Percentiles rank a stretch among this genome's conserved stretches.
Evolutionary conservation across 306 rosid species (phyloP).

Genomic region (Trifolium fragiferum): DNA sequence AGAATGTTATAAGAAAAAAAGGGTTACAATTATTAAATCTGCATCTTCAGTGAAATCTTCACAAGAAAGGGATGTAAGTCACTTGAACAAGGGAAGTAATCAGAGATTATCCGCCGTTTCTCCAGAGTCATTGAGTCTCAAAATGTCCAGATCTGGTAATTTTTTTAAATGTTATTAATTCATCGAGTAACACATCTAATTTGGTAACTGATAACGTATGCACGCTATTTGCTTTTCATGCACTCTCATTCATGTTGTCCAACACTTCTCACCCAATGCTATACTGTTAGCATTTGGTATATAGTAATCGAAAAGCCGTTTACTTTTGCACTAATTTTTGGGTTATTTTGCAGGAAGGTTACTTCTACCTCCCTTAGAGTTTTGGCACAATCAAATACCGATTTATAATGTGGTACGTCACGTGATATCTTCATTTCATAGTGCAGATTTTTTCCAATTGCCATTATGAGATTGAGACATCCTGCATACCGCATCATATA

Average conservation of each 20-base stretch:
- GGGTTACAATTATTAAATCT: background rate
- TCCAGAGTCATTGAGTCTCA: slow-evolving; percentile 50
- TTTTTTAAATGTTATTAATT: background rate
- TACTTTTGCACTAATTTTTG: slow-evolving; percentile 14
- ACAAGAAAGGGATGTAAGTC: slow-evolving; percentile 24
- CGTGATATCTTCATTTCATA: slow-evolving; percentile 33
- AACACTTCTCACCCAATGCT: slow-evolving; percentile 12
- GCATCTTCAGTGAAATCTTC: slow-evolving; percentile 1
- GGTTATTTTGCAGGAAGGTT: slow-evolving; percentile 64
- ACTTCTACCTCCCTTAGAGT: slow-evolving; percentile 71
- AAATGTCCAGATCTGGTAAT: slow-evolving; percentile 76
- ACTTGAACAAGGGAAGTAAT: background rate
- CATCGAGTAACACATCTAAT: background rate
- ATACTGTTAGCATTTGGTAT: background rate
- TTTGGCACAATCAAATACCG: slow-evolving; percentile 84
- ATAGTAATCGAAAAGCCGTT: slow-evolving; percentile 13
- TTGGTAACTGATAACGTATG: slow-evolving; percentile 2
- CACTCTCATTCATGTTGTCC: slow-evolving; percentile 17
- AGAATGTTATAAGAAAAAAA: slow-evolving; percentile 30
- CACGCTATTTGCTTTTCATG: background rate
- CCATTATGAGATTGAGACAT: background rate
- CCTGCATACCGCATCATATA: slow-evolving; percentile 8
- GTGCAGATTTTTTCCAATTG: slow-evolving; percentile 4
- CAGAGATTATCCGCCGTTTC: slow-evolving; percentile 33
- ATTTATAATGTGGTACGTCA: slow-evolving; percentile 64